Percentiles rank a stretch among this genome's conserved stretches.
phyloP scores from a whole-genome alignment of 2,329 filamentous ascomycete genomes.

The Allantophomopsis lycopodina region DNA sequence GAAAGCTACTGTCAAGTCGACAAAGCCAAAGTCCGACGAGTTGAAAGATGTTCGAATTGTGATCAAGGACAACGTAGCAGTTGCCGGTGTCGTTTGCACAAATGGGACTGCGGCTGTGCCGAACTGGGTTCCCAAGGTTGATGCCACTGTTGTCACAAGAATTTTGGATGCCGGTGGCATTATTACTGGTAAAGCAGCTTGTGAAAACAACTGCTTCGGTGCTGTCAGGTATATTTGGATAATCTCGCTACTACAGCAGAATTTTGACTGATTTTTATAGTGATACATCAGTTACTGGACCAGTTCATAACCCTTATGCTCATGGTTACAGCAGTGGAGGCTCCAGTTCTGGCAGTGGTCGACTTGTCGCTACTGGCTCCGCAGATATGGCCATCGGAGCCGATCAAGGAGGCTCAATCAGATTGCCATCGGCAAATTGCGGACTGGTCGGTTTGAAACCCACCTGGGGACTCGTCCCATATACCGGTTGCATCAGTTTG shows the following conservation, averaged over 20 bases:
- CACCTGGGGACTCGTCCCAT: slow-evolving; percentile 13
- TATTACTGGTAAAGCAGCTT: slow-evolving; percentile 11
- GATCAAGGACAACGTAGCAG: slow-evolving; percentile 12
- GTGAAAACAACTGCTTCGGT: slow-evolving; percentile 14
- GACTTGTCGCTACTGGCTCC: slow-evolving; percentile 27
- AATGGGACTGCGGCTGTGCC: slow-evolving; percentile 10
- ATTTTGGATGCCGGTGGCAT: slow-evolving; percentile 11
- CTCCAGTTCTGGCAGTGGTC: slow-evolving; percentile 31
- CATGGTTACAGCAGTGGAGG: slow-evolving; percentile 33
- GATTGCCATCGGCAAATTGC: slow-evolving; percentile 11
- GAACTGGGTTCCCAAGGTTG: slow-evolving; percentile 9
- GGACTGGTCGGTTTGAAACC: slow-evolving; percentile 14
- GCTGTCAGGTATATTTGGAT: slow-evolving; percentile 7
- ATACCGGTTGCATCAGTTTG: slow-evolving; percentile 25
- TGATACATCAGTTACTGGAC: slow-evolving; percentile 10
- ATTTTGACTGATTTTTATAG: slow-evolving; percentile 2
- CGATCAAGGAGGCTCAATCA: slow-evolving; percentile 14
- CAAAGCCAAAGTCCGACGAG: slow-evolving; percentile 2
- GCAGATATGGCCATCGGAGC: slow-evolving; percentile 25
- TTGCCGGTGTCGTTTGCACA: slow-evolving; percentile 10
- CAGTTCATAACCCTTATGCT: slow-evolving; percentile 26
- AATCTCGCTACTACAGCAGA: background rate
- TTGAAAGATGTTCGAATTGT: slow-evolving; percentile 9
- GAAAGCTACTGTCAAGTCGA: slow-evolving; percentile 1
- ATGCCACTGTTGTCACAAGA: slow-evolving; percentile 10